These are phyloP conservation scores for Amphirosellinia nigrospora DNA, from an alignment of 495 filamentous ascomycete species.

Conservation along the genomic window DNA sequence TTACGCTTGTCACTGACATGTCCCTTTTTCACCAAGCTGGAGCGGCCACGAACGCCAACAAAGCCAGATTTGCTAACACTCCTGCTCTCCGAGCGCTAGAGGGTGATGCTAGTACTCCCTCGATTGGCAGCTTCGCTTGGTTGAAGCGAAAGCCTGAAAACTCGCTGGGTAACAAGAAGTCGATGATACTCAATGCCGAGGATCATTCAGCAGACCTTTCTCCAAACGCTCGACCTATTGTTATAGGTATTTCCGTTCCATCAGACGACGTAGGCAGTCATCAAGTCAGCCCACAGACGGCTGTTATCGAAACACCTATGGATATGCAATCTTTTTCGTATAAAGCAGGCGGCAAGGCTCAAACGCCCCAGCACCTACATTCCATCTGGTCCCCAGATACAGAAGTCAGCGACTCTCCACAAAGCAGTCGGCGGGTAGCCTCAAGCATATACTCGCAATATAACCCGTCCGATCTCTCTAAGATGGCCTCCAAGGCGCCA, in stretches of 20 bases:
- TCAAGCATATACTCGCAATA: slow-evolving; percentile 76
- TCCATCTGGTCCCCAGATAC: slow-evolving; percentile 67
- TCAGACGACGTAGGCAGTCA: slow-evolving; percentile 60
- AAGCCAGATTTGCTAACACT: slow-evolving; percentile 54
- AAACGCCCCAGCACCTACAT: slow-evolving; percentile 69
- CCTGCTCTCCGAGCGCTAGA: slow-evolving; percentile 58
- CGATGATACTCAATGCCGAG: slow-evolving; percentile 16
- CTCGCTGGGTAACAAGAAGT: slow-evolving; percentile 33
- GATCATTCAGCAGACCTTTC: slow-evolving; percentile 63
- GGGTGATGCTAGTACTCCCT: slow-evolving; percentile 46
- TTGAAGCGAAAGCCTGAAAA: slow-evolving; percentile 45
- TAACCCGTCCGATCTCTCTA: slow-evolving; percentile 45
- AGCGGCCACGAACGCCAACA: slow-evolving; percentile 31
- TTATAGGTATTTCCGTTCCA: slow-evolving; percentile 79
- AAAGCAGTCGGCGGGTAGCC: slow-evolving; percentile 41
- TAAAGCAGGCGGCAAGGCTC: slow-evolving; percentile 45
- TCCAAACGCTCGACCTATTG: slow-evolving; percentile 74
- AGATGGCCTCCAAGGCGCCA: slow-evolving; percentile 49
- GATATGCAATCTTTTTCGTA: slow-evolving; percentile 43
- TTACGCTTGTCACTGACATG: slow-evolving; percentile 71
- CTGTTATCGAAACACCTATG: slow-evolving; percentile 47
- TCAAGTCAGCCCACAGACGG: slow-evolving; percentile 59
- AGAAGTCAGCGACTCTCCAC: slow-evolving; percentile 42
- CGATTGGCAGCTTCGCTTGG: slow-evolving; percentile 52
- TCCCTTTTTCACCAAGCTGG: slow-evolving; percentile 40